Evolutionary conservation across 108 stramenopile genomes (phyloP).

Genomic region (Skeletonema menzelii): DNA sequence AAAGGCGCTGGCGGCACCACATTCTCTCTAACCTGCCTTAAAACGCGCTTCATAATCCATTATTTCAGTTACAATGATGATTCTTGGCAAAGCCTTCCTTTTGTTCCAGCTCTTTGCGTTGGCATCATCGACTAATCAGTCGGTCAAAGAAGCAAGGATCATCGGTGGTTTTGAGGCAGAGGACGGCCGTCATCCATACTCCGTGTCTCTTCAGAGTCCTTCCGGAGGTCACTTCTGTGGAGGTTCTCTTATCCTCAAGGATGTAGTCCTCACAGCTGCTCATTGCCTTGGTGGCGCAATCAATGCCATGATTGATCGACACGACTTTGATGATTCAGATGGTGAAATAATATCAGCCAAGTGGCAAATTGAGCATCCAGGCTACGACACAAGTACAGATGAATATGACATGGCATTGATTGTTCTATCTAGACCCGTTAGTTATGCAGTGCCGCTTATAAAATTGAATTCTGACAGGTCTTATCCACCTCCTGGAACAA

Average conservation of each 20-base stretch:
- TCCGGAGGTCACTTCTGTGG: conserved; percentile 17
- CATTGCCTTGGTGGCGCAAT: conserved; percentile 25
- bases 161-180: conserved; percentile 1
- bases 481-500: background rate
- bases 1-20: no score
- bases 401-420: background rate
- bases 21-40: background rate
- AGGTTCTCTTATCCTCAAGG: conserved; percentile 12
- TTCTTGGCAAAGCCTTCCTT: background rate
- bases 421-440: conserved; percentile 5
- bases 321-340: conserved; percentile 8
- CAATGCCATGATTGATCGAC: conserved; percentile 23
- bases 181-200: conserved; percentile 1
- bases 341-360: conserved; percentile 21
- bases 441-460: background rate
- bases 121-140: background rate
- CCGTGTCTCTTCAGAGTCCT: conserved; percentile 13
- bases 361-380: conserved; percentile 4
- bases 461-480: conserved; percentile 9
- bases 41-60: background rate
- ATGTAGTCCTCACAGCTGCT: conserved; percentile 23
- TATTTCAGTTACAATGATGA: background rate
- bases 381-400: background rate
- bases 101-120: background rate
- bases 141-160: conserved; percentile 5